These are phyloP conservation scores for Porcisia hertigi DNA, from an alignment of 208 protist genomes.

Conservation along the genomic window DNA sequence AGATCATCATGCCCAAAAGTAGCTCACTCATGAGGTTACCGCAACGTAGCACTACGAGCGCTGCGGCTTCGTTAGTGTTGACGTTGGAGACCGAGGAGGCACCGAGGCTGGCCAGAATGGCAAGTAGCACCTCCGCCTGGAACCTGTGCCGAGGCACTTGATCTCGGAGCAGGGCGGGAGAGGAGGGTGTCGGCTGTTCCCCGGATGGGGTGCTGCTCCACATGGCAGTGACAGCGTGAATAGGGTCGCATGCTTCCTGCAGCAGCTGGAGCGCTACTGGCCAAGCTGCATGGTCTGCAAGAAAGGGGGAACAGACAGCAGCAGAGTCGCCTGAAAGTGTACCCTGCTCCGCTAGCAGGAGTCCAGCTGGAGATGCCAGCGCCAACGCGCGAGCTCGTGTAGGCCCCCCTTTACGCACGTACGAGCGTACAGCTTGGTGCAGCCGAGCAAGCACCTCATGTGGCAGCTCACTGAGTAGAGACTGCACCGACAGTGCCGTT, in stretches of 20 bases:
- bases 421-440: slow-evolving; percentile 5
- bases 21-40: slow-evolving; percentile 20
- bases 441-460: slow-evolving; percentile 6
- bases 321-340: neutral
- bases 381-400: slow-evolving; percentile 9
- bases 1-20: slow-evolving; percentile 12
- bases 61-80: neutral
- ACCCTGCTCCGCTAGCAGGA: slow-evolving; percentile 19
- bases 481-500: slow-evolving; percentile 4
- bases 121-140: slow-evolving; percentile 4
- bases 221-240: slow-evolving; percentile 7
- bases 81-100: neutral
- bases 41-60: slow-evolving; percentile 16
- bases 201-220: neutral
- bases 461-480: slow-evolving; percentile 12
- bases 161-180: neutral
- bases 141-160: slow-evolving; percentile 8
- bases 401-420: slow-evolving; percentile 1
- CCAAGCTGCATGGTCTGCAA: slow-evolving; percentile 7
- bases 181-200: neutral
- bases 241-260: neutral
- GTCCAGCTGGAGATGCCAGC: slow-evolving; percentile 4
- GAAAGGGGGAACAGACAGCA: neutral
- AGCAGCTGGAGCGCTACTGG: slow-evolving; percentile 17
- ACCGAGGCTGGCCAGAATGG: slow-evolving; percentile 18